Conservation (phyloP, 2,329 filamentous ascomycete genomes). For the Chalaropsis thielavioides region DNA sequence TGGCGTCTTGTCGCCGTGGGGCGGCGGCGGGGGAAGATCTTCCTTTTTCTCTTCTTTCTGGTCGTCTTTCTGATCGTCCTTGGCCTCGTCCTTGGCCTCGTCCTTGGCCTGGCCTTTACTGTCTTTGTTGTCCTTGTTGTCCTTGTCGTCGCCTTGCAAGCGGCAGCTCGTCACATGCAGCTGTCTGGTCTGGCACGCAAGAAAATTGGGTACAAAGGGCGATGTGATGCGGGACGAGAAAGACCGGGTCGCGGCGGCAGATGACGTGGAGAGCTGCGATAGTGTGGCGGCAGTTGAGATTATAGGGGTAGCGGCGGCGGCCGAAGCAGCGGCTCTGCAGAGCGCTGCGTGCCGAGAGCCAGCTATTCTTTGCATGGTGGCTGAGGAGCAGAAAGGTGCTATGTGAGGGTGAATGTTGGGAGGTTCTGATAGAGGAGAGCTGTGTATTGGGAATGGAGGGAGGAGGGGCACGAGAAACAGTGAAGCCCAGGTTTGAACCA, state of each 20-base stretch:
- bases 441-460: too few species aligned
- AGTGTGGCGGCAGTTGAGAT: constrained; percentile 36
- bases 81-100: constrained; percentile 28
- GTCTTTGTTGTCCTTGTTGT: constrained; percentile 24
- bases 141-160: constrained; percentile 6
- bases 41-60: constrained; percentile 44
- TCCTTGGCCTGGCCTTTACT: constrained; percentile 21
- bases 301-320: constrained; percentile 27
- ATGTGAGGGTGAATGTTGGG: neutral
- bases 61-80: constrained; percentile 30
- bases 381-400: neutral
- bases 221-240: constrained; percentile 27
- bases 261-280: constrained; percentile 25
- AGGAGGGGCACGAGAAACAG: neutral
- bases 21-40: constrained; percentile 71
- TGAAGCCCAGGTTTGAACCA: neutral
- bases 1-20: constrained; percentile 93
- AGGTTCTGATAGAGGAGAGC: neutral
- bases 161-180: constrained; percentile 24
- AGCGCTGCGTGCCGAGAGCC: constrained; percentile 6
- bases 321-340: constrained; percentile 6
- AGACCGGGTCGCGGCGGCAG: constrained; percentile 26
- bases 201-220: constrained; percentile 23
- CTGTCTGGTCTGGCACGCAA: constrained; percentile 5
- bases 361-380: constrained; percentile 15